Base-by-base conservation (phyloP, 1,284 basidiomycete species). In the Trichosporon asahii region DNA sequence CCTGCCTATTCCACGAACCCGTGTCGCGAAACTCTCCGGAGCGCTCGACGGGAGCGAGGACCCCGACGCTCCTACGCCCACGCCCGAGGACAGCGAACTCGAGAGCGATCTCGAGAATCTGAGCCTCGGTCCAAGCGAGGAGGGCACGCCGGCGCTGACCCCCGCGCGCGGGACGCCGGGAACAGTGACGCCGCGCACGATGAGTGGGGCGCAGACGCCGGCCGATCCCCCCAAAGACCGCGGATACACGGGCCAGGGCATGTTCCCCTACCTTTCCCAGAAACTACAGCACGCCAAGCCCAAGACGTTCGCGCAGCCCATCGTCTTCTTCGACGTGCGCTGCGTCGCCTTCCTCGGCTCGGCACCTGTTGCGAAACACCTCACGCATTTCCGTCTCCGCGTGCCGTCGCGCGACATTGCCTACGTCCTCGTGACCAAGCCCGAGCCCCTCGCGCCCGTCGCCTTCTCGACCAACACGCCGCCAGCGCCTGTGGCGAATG, bases 261-360 rank as follows among this genome's bases (percentile, higher is more conserved):
- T 83, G 14, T 82, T 85, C 66, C 79, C 80, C 0, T 84, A 81
- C 71, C 72, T 85, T 2, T 76, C 76, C 33, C 79, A 79, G 27
- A 76, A 77, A 35, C 67, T 84, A 65, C 74, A 74, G 18, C 68
- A 72, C 64, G 71, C 74, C 2, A 78, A 76, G 69, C 83, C 83
- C 6, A 82, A 81, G 67, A 77, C 78, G 2, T 85, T 85, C 69
- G 84, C 84, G 23, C 83, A 85, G 68, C 84, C 84, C 1, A 83
- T 85, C 68, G 84, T 85, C 40, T 84, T 85, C 66, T 84, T 84
- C 74, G 83, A 84, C 70, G 80, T 83, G 35, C 72, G 78, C 9
- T 84, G 83, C 71, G 68, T 85, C 1, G 77, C 82, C 0, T 70
- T 75, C n/a, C 79, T 85, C 49, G 80, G 82, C 1, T 72, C 76